phyloP scores from a whole-genome alignment of 306 rosid species.

The Pachyrhizus erosus region DNA sequence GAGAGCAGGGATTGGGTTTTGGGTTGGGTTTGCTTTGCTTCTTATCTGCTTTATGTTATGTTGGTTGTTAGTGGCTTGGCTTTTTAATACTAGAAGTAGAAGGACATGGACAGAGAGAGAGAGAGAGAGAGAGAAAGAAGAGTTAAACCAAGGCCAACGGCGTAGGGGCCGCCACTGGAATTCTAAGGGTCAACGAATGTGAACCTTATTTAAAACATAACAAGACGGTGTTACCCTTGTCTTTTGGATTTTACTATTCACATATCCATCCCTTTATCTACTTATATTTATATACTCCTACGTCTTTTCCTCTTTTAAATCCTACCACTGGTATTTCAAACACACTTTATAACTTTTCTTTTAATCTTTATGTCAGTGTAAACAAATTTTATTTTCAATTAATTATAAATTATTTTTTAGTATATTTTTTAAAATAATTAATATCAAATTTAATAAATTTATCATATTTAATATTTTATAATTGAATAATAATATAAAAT shows the following conservation, averaged over 20 bases:
- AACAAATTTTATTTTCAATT: no score
- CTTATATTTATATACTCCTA: not conserved
- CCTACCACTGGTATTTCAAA: no score
- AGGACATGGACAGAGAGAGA: slow-evolving; percentile 19
- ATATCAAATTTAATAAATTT: no score
- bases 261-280: slow-evolving; percentile 32
- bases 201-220: slow-evolving; percentile 10
- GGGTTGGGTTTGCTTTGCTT: slow-evolving; percentile 35
- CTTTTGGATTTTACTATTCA: slow-evolving; percentile 33
- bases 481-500: no score
- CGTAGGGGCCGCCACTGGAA: slow-evolving; percentile 97
- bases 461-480: no score
- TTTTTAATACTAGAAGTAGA: slow-evolving; percentile 57
- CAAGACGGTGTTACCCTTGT: slow-evolving; percentile 60
- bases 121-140: slow-evolving; percentile 31
- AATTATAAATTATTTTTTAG: no score
- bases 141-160: slow-evolving; percentile 76
- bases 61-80: slow-evolving; percentile 61
- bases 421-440: no score
- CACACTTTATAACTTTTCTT: no score
- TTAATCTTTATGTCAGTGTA: not conserved
- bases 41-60: slow-evolving; percentile 57
- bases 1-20: slow-evolving; percentile 11
- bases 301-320: not conserved
- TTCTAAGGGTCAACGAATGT: slow-evolving; percentile 78